Evolutionary conservation across 176 grass and related monocot genomes (phyloP).

Genomic region (Avena eriantha): DNA sequence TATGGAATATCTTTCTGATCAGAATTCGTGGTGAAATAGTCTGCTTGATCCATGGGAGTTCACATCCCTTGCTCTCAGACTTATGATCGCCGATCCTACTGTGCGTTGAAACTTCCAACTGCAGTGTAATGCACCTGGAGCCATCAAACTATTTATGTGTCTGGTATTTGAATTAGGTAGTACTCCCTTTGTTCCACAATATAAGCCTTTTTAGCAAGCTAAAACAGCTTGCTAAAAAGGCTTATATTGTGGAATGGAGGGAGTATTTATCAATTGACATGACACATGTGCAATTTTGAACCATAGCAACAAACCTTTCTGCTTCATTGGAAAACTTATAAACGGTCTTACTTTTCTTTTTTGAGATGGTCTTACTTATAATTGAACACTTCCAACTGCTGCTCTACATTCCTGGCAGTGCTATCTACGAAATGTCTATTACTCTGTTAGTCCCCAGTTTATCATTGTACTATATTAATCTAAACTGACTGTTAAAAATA

Average conservation of each 20-base stretch:
- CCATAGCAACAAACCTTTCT: background rate
- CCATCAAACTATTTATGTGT: slow-evolving; percentile 34
- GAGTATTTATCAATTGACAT: background rate
- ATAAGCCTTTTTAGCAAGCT: too few relatives aligned
- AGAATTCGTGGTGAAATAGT: slow-evolving; percentile 11
- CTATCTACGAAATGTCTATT: background rate
- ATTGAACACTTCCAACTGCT: slow-evolving; percentile 28
- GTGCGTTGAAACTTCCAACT: slow-evolving; percentile 12
- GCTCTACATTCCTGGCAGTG: background rate
- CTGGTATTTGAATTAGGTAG: background rate
- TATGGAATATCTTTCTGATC: background rate
- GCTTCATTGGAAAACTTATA: background rate
- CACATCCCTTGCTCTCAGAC: background rate
- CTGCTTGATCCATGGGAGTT: background rate
- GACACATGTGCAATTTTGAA: background rate
- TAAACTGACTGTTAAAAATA: slow-evolving; percentile 7
- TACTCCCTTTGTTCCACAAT: too few relatives aligned
- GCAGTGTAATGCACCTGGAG: slow-evolving; percentile 21
- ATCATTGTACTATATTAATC: slow-evolving; percentile 1
- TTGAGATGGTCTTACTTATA: background rate
- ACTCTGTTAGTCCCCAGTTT: background rate
- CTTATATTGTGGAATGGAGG: too few relatives aligned
- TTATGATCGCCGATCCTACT: slow-evolving; percentile 11
- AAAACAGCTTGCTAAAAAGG: too few relatives aligned
- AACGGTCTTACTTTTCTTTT: background rate